phyloP scores from a whole-genome alignment of 371 early-diverging fungal genomes.

The Fennellomyces sp. region DNA sequence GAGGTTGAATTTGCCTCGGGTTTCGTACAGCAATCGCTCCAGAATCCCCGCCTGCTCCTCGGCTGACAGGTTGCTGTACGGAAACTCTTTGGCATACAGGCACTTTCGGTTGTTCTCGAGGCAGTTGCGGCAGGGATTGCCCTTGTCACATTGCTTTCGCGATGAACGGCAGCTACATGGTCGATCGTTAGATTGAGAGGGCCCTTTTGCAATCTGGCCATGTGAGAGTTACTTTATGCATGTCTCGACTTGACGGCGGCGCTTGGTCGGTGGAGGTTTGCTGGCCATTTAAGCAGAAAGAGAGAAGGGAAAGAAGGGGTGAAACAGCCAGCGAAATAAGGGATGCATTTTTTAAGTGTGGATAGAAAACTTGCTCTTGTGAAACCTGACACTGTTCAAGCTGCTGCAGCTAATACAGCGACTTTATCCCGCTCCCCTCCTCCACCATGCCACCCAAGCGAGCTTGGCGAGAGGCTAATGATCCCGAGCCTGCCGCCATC shows the following conservation, averaged over 20 bases:
- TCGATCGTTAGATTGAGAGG: no score
- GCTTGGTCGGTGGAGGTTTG: slow-evolving; percentile 15
- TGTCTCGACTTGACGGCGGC: slow-evolving; percentile 22
- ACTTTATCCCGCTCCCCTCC: no score
- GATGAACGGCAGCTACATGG: slow-evolving; percentile 22
- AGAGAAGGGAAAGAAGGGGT: slow-evolving; percentile 1
- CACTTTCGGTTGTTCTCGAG: slow-evolving; percentile 23
- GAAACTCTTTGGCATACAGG: slow-evolving; percentile 27
- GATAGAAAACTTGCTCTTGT: not conserved
- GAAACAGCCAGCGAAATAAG: not conserved
- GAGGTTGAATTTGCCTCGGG: slow-evolving; percentile 19
- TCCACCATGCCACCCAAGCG: slow-evolving; percentile 10
- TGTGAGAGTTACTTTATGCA: slow-evolving; percentile 23
- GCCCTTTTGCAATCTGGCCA: no score
- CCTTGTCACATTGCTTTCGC: slow-evolving; percentile 31
- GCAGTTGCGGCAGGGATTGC: slow-evolving; percentile 22
- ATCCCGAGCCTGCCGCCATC: not conserved
- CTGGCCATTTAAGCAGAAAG: not conserved
- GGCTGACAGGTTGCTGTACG: slow-evolving; percentile 13
- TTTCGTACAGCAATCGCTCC: slow-evolving; percentile 23
- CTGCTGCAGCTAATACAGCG: no score
- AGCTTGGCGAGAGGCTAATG: not conserved
- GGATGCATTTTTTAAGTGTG: not conserved
- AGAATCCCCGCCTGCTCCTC: slow-evolving; percentile 22
- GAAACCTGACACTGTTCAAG: not conserved